These are phyloP conservation scores for Neofusicoccum ribis DNA, from an alignment of 2,329 filamentous ascomycete species.

Conservation along the genomic window DNA sequence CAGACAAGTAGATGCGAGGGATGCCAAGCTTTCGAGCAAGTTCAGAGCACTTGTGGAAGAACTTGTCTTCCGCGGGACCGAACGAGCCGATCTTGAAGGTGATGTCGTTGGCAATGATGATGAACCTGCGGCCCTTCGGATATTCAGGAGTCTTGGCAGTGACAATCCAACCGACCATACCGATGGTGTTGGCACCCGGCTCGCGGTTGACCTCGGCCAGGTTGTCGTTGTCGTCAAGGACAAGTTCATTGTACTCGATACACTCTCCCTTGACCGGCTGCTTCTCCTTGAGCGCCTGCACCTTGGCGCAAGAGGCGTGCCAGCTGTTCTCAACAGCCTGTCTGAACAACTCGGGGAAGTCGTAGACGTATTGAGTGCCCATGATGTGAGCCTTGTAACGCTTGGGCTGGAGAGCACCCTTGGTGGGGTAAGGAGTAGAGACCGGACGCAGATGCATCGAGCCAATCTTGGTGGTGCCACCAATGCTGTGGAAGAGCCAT, in stretches of 20 bases:
- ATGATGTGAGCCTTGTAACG: conserved; percentile 99
- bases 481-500: conserved; percentile 98
- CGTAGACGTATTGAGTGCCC: conserved; percentile 99
- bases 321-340: conserved; percentile 97
- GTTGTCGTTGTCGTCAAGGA: conserved; percentile 90
- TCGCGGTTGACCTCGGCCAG: conserved; percentile 92
- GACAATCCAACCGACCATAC: conserved; percentile 98
- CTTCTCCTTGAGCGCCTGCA: conserved; percentile 73
- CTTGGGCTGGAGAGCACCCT: conserved; percentile 98
- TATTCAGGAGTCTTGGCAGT: conserved; percentile 95
- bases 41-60: conserved; percentile 99
- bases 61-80: conserved; percentile 92
- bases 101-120: conserved; percentile 98
- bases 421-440: conserved; percentile 90
- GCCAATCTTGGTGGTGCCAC: conserved; percentile 90
- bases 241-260: conserved; percentile 90
- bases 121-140: conserved; percentile 84
- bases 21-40: conserved; percentile 91
- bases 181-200: conserved; percentile 90
- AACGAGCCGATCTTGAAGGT: conserved; percentile 99
- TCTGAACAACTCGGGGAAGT: conserved; percentile 98
- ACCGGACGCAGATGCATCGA: conserved; percentile 92
- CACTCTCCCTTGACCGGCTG: conserved; percentile 86
- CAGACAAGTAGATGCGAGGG: conserved; percentile 94
- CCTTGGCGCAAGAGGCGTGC: conserved; percentile 72